These are phyloP conservation scores for Chrysoporthe cubensis DNA, from an alignment of 2,329 filamentous ascomycete genomes.

Conservation along the genomic window DNA sequence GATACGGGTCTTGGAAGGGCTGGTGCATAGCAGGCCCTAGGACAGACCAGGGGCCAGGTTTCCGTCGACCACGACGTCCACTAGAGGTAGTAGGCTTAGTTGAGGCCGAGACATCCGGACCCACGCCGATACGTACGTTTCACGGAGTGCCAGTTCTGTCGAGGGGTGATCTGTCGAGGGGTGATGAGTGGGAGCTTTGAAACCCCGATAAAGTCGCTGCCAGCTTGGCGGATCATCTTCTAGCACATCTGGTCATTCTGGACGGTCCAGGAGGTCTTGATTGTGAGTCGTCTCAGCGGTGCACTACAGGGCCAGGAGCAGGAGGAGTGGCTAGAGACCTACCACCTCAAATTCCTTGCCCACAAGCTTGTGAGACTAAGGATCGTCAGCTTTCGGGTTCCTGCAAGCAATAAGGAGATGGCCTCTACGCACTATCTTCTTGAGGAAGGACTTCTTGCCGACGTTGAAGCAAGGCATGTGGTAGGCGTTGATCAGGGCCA, in stretches of 20 bases:
- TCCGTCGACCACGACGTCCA: slow-evolving; percentile 6
- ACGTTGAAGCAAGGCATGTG: slow-evolving; percentile 10
- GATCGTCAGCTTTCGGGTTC: neutral
- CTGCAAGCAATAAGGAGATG: neutral
- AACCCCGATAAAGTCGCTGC: slow-evolving; percentile 3
- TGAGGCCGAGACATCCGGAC: no score
- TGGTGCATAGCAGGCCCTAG: slow-evolving; percentile 14
- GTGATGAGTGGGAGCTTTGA: neutral
- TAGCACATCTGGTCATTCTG: slow-evolving; percentile 14
- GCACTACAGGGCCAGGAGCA: neutral
- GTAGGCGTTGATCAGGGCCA: slow-evolving; percentile 10
- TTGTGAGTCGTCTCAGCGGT: neutral
- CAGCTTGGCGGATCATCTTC: slow-evolving; percentile 8
- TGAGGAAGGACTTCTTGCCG: slow-evolving; percentile 6
- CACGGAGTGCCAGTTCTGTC: slow-evolving; percentile 7
- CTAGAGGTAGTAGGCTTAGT: neutral
- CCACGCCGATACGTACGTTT: slow-evolving; percentile 1
- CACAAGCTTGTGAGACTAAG: slow-evolving; percentile 11
- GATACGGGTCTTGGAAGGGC: slow-evolving; percentile 11
- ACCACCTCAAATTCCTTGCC: neutral
- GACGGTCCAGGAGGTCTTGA: slow-evolving; percentile 20
- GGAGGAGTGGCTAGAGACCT: neutral
- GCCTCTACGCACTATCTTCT: slow-evolving; percentile 1
- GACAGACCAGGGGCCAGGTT: neutral
- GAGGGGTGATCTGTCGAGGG: neutral